These are phyloP conservation scores for Parsonsia alboflavescens DNA, from an alignment of 257 asterid species.

Conservation along the genomic window DNA sequence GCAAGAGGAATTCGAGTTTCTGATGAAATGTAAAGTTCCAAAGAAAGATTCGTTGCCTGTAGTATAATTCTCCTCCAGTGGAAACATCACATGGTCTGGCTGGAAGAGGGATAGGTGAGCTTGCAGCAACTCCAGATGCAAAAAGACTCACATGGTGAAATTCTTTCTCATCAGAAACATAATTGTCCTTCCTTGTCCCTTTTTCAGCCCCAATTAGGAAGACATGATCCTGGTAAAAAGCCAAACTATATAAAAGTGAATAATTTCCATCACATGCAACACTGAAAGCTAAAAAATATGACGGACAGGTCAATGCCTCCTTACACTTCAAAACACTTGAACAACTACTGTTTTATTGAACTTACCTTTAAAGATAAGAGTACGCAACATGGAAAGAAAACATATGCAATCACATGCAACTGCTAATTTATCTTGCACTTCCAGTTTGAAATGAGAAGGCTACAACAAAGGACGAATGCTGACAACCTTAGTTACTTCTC, in stretches of 20 bases:
- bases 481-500: background rate
- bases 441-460: too few relatives aligned
- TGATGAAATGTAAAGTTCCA: background rate
- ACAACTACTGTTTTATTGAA: background rate
- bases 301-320: background rate
- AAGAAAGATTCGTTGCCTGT: slow-evolving; percentile 33
- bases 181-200: slow-evolving; percentile 22
- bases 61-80: slow-evolving; percentile 40
- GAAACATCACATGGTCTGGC: slow-evolving; percentile 15
- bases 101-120: slow-evolving; percentile 55
- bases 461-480: background rate
- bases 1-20: background rate
- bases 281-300: background rate
- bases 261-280: background rate
- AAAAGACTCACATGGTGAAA: slow-evolving; percentile 6
- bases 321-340: background rate
- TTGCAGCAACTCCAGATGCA: slow-evolving; percentile 22
- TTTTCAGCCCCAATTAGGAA: slow-evolving; percentile 24
- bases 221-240: slow-evolving; percentile 37
- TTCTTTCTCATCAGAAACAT: slow-evolving; percentile 25
- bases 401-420: background rate
- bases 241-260: background rate
- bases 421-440: background rate
- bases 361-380: background rate
- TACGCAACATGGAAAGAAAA: background rate